These are phyloP conservation scores for Aspergillus bertholletiae DNA, from an alignment of 495 filamentous ascomycete genomes.

Conservation along the genomic window DNA sequence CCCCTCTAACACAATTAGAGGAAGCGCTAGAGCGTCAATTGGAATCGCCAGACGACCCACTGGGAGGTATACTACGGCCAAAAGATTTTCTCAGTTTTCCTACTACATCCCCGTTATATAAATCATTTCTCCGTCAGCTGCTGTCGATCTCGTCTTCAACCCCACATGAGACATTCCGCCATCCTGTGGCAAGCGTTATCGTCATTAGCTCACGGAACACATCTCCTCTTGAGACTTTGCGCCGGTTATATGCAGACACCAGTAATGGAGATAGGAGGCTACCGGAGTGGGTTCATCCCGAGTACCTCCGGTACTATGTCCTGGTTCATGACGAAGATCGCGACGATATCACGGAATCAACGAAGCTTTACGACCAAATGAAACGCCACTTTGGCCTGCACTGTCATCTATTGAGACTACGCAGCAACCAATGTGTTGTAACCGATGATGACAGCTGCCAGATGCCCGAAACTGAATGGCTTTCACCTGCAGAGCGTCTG, in stretches of 20 bases:
- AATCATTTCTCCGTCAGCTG: slow-evolving; percentile 75
- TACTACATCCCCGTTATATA: slow-evolving; percentile 63
- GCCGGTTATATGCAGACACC: slow-evolving; percentile 76
- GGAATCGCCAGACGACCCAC: slow-evolving; percentile 27
- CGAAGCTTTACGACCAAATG: slow-evolving; percentile 91
- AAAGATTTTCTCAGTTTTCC: slow-evolving; percentile 31
- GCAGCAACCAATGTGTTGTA: slow-evolving; percentile 78
- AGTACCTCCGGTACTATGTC: slow-evolving; percentile 93
- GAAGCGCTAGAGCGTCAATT: slow-evolving; percentile 52
- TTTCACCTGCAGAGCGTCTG: slow-evolving; percentile 81
- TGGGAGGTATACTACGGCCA: slow-evolving; percentile 31
- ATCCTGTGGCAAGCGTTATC: slow-evolving; percentile 94
- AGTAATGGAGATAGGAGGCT: slow-evolving; percentile 61
- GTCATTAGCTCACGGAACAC: slow-evolving; percentile 86
- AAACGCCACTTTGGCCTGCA: slow-evolving; percentile 94
- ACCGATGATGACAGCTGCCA: slow-evolving; percentile 89
- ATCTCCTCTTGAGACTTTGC: slow-evolving; percentile 76
- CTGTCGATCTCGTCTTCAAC: slow-evolving; percentile 72
- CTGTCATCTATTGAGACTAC: slow-evolving; percentile 83
- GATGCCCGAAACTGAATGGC: slow-evolving; percentile 80
- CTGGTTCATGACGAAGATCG: slow-evolving; percentile 95
- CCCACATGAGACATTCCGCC: slow-evolving; percentile 87
- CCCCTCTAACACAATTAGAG: slow-evolving; percentile 52
- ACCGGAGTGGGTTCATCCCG: slow-evolving; percentile 79
- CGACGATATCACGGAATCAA: slow-evolving; percentile 86